These are phyloP conservation scores for Edaphochlamys debaryana DNA, from an alignment of 139 green algal species.

Conservation along the genomic window DNA sequence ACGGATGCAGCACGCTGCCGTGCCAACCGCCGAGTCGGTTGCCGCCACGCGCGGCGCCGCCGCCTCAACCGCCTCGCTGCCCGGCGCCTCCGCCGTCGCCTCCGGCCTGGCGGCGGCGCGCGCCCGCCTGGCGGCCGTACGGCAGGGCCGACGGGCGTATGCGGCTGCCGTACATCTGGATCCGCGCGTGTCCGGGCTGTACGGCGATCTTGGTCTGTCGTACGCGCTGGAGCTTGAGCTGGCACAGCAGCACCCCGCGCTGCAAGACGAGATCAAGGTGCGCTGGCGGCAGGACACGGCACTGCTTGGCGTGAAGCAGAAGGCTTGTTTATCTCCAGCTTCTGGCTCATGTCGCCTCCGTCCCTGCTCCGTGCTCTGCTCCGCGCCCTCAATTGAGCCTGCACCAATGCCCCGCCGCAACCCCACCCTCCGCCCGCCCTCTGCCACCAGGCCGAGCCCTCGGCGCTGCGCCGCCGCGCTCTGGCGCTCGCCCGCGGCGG, in stretches of 20 bases:
- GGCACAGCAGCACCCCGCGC: constrained; percentile 37
- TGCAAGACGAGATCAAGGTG: constrained; percentile 5
- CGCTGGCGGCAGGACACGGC: too few relatives aligned
- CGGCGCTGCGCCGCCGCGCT: constrained; percentile 5
- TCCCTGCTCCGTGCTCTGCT: too few relatives aligned
- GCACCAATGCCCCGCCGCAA: too few relatives aligned
- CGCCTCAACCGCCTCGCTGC: neutral
- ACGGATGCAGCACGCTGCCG: constrained; percentile 61
- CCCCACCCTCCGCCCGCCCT: too few relatives aligned
- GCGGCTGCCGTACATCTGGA: constrained; percentile 70
- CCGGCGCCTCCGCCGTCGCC: neutral
- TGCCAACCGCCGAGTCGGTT: constrained; percentile 28
- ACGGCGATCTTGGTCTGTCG: constrained; percentile 62
- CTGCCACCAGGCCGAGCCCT: too few relatives aligned
- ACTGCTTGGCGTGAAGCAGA: too few relatives aligned
- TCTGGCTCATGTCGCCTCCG: too few relatives aligned
- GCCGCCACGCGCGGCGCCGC: neutral
- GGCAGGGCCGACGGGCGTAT: constrained; percentile 60
- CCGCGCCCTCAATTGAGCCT: too few relatives aligned
- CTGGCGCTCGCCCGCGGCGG: constrained; percentile 50
- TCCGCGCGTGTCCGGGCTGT: constrained; percentile 54
- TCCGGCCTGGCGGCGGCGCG: constrained; percentile 13
- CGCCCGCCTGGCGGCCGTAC: constrained; percentile 49
- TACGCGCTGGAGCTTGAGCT: constrained; percentile 64
- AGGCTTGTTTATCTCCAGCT: too few relatives aligned